These are phyloP conservation scores for Aspergillus versicolor DNA, from an alignment of 2,329 filamentous ascomycete genomes.

Conservation along the genomic window DNA sequence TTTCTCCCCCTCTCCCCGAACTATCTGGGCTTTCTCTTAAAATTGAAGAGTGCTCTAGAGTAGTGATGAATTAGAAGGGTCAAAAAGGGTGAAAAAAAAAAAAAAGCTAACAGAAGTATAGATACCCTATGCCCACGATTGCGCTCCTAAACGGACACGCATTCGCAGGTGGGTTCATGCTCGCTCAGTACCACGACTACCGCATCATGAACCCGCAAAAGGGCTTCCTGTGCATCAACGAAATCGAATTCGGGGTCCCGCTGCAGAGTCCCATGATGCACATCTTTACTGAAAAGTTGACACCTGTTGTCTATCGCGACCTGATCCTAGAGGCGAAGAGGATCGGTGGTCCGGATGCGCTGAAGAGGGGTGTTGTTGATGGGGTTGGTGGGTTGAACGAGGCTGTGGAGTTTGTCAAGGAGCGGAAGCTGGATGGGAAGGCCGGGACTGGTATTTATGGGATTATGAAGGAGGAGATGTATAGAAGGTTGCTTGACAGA, in stretches of 20 bases:
- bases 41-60: no score
- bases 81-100: neutral
- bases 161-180: conserved; percentile 80
- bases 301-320: conserved; percentile 55
- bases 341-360: conserved; percentile 62
- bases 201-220: conserved; percentile 68
- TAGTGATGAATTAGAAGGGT: neutral
- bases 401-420: conserved; percentile 58
- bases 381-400: conserved; percentile 65
- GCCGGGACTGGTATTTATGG: conserved; percentile 67
- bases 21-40: no score
- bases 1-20: neutral
- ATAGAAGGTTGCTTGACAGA: conserved; percentile 61
- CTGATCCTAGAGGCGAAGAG: conserved; percentile 73
- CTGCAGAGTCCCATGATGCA: conserved; percentile 71
- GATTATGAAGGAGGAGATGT: conserved; percentile 73
- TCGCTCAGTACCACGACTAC: conserved; percentile 81
- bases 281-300: conserved; percentile 71
- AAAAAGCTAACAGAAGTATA: conserved; percentile 19
- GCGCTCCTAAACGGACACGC: conserved; percentile 78
- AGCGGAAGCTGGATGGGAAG: conserved; percentile 61
- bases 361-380: conserved; percentile 69
- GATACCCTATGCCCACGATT: conserved; percentile 77
- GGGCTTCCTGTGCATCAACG: conserved; percentile 79
- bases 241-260: conserved; percentile 76